Evolutionary conservation across 2,329 filamentous ascomycete species (phyloP).

Genomic region (Colletotrichum ledebouriae): DNA sequence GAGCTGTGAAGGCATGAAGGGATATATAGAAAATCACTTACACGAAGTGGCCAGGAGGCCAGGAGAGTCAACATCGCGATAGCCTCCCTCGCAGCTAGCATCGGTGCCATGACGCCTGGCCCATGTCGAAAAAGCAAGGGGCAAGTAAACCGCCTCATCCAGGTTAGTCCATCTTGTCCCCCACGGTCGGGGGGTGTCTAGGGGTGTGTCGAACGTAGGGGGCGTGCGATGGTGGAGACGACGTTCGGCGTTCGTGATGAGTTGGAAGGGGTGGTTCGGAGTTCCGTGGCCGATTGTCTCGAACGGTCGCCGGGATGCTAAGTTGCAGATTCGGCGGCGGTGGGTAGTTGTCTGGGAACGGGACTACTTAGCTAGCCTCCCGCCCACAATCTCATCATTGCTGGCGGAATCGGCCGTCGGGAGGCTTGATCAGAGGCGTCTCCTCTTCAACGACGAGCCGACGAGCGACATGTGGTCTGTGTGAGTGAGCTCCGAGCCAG

Average conservation of each 20-base stretch:
- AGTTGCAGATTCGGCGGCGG: conserved; percentile 36
- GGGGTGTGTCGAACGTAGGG: conserved; percentile 10
- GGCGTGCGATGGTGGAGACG: conserved; percentile 9
- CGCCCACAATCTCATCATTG: conserved; percentile 8
- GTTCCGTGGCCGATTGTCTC: conserved; percentile 40
- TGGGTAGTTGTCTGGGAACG: conserved; percentile 22
- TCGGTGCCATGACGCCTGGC: conserved; percentile 23
- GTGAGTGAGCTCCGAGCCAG: conserved; percentile 9
- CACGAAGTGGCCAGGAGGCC: not conserved
- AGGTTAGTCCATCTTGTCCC: conserved; percentile 1
- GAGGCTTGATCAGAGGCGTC: conserved; percentile 31
- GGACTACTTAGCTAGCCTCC: conserved; percentile 30
- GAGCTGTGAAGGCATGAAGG: conserved; percentile 6
- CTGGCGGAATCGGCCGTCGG: conserved; percentile 22
- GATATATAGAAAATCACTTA: conserved; percentile 37
- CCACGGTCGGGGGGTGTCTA: conserved; percentile 27
- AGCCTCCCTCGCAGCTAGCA: conserved; percentile 29
- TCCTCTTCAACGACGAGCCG: conserved; percentile 40
- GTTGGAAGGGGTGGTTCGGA: conserved; percentile 31
- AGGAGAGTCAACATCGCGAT: conserved; percentile 23
- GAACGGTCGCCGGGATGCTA: conserved; percentile 26
- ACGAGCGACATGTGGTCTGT: conserved; percentile 29
- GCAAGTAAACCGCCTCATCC: conserved; percentile 15
- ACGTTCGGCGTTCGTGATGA: conserved; percentile 34
- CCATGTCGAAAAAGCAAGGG: conserved; percentile 36